Conservation (phyloP, 2,329 filamentous ascomycete genomes). For the Leptographium procerum region DNA sequence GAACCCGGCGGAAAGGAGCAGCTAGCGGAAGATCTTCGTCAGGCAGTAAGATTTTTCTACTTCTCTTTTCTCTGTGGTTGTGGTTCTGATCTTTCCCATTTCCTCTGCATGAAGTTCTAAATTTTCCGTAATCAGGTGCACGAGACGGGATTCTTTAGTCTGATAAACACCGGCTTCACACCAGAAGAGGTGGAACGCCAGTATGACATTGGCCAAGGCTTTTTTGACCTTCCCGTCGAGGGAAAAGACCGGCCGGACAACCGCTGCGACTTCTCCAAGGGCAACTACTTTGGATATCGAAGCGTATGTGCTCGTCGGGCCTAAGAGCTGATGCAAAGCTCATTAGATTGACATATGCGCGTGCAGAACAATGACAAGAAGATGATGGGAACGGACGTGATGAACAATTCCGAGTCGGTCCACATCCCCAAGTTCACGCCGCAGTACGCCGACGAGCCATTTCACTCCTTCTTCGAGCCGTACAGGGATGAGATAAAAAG, state of each 20-base stretch:
- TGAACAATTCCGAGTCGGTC: conserved; percentile 42
- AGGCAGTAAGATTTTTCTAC: conserved; percentile 32
- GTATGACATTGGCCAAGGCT: conserved; percentile 37
- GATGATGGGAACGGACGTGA: conserved; percentile 19
- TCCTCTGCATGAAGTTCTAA: conserved; percentile 29
- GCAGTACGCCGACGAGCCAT: conserved; percentile 12
- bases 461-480: conserved; percentile 21
- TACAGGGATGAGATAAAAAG: conserved; percentile 33
- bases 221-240: conserved; percentile 35
- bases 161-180: conserved; percentile 25
- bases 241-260: conserved; percentile 19
- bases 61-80: no score
- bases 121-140: no score
- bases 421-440: conserved; percentile 34
- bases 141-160: conserved; percentile 29
- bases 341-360: no score
- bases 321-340: conserved; percentile 15
- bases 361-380: no score
- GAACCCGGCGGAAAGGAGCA: conserved; percentile 37
- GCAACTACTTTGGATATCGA: conserved; percentile 34
- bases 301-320: conserved; percentile 23
- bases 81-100: no score
- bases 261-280: conserved; percentile 14
- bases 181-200: conserved; percentile 25
- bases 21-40: conserved; percentile 21